Evolutionary conservation across 768 basidiomycete species (phyloP).

Genomic region (Tricholoma hemisulphureum): DNA sequence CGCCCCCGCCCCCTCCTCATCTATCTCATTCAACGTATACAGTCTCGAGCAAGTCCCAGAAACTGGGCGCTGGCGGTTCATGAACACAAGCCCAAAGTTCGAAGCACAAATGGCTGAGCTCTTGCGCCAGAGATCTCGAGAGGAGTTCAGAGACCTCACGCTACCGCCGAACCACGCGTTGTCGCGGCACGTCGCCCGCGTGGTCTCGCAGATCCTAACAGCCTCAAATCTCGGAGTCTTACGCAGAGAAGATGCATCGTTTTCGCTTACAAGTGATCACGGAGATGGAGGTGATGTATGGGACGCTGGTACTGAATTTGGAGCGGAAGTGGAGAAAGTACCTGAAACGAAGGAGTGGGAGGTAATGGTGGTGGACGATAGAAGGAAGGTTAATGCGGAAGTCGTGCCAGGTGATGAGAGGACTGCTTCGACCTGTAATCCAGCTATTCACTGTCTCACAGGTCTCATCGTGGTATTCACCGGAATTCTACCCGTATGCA

Average conservation of each 20-base stretch:
- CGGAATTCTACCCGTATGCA: constrained; percentile 77
- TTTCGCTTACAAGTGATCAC: background rate
- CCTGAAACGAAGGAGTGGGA: constrained; percentile 54
- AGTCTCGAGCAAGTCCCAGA: constrained; percentile 85
- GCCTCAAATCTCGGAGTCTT: constrained; percentile 72
- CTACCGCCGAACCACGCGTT: constrained; percentile 69
- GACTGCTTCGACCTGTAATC: background rate
- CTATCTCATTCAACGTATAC: background rate
- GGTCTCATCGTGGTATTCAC: constrained; percentile 86
- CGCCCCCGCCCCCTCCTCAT: background rate
- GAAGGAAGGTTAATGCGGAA: constrained; percentile 71
- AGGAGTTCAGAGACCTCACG: constrained; percentile 51
- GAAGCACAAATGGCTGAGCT: constrained; percentile 53
- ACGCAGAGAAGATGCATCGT: constrained; percentile 24
- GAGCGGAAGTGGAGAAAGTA: constrained; percentile 14
- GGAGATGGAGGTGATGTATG: constrained; percentile 30
- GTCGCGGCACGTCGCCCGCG: constrained; percentile 62
- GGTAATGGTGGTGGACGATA: constrained; percentile 76
- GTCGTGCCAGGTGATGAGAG: constrained; percentile 62
- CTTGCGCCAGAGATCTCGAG: constrained; percentile 41
- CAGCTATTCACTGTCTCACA: constrained; percentile 15
- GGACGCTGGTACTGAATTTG: constrained; percentile 33
- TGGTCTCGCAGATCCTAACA: constrained; percentile 67
- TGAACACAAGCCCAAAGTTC: constrained; percentile 61
- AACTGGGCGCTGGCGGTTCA: constrained; percentile 87